Conservation (phyloP, 441 rosid species). For the Cnidoscolus chayamansa region DNA sequence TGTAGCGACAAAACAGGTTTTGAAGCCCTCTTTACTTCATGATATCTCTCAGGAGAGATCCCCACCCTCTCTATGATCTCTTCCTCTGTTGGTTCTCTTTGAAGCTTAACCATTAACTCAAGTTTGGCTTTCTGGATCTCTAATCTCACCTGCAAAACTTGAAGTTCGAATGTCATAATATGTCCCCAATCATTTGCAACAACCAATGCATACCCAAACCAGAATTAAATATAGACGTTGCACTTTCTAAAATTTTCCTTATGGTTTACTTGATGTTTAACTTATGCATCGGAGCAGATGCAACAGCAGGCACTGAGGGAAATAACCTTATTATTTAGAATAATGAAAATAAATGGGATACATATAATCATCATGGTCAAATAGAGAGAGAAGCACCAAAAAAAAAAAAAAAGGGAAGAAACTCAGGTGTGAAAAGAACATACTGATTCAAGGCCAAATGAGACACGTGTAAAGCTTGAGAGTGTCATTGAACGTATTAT, state of each 20-base stretch:
- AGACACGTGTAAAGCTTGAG: constrained; percentile 73
- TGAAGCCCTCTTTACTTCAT: constrained; percentile 69
- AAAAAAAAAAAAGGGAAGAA: not conserved
- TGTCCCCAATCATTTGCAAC: not conserved
- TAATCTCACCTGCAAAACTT: constrained; percentile 60
- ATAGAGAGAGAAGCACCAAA: not conserved
- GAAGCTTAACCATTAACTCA: constrained; percentile 58
- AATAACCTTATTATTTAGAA: not conserved
- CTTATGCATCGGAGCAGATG: not conserved
- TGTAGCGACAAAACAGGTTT: constrained; percentile 67
- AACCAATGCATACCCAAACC: not conserved
- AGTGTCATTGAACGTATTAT: constrained; percentile 78
- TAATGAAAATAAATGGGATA: not conserved
- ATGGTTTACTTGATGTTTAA: not conserved
- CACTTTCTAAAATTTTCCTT: not conserved
- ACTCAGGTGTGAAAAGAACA: constrained; percentile 17
- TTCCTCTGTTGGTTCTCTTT: constrained; percentile 62
- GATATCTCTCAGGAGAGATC: constrained; percentile 72
- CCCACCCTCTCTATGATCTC: constrained; percentile 58
- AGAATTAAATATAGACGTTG: not conserved
- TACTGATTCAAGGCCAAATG: constrained; percentile 92
- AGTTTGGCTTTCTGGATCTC: constrained; percentile 68
- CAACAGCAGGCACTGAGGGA: not conserved
- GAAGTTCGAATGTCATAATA: constrained; percentile 1
- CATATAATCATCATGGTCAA: constrained; percentile 3